Evolutionary conservation across 345 rosid species (phyloP), one percentile per base, ranked within the genome.

Genomic region (Iberis pinnata): DNA sequence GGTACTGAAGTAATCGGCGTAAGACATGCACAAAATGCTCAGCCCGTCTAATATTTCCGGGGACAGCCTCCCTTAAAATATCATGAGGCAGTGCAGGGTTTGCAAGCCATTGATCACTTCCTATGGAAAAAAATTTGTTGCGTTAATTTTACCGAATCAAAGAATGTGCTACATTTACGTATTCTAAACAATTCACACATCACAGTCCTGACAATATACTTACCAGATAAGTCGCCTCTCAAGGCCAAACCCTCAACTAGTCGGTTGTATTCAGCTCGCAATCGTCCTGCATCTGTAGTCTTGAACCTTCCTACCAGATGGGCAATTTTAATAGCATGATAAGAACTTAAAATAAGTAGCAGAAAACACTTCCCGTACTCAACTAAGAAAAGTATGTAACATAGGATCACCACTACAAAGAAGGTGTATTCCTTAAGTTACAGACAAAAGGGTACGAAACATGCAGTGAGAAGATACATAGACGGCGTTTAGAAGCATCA

Each of bases 61-160:
- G 98, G 60, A 92, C 98, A 48, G 95, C 97, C 68, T 92, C 89
- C 78, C 76, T 81, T 39, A 92, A 73, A 53, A 92, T 92, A 77
- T 92, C 98, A 76, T 78, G 84, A 43, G 98, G 98, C 72, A 92
- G 73, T 55, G 97, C 97, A 78, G 97, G 98, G 71, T 92, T 92
- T 61, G 98, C 78, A 65, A 92, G 95, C 98, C 95, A 92, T 32
- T 80, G 71, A 65, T 92, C 97, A 20, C 78, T 2, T 48, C 66
- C 98, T 92, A 80, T 60, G 58, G 9, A 26, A 47, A 31, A 44
- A 47, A 44, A 43, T 16, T 11, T 45, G 33, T 35, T 14, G 7
- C 3, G 19, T 67, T 52, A 67, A 12, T 14, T 40, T 53, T 52
- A 48, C 13, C 24, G 51, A 42, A 47, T 60, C 29, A 52, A 6